Base-by-base conservation (phyloP, 441 rosid genomes). In the Metrosideros polymorpha region DNA sequence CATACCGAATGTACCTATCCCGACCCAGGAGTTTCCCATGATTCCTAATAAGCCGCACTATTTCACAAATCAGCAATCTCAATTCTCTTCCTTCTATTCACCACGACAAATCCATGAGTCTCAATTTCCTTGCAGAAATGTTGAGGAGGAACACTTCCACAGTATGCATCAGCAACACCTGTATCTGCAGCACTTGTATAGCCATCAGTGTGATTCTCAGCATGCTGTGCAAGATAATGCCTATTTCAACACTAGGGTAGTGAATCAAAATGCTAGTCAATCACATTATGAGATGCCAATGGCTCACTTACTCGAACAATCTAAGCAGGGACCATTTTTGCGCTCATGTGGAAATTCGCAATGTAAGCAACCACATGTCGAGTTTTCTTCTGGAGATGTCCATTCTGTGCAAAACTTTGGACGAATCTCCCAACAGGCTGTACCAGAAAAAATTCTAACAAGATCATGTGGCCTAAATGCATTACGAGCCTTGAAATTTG, bases 361-460 rank as follows among this genome's bases (percentile, higher is more conserved):
- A 83, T 86, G 90, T 88, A 93, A 85, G 83, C 92, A 89, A 63
- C 85, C 90, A 5, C 86, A 49, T 82, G 59, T 86, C 25, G 83
- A 63, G 22, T 83, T 86, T 86, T 82, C 89, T 76, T 71, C 91
- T 12, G 61, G 85, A 85, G 90, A 84, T 45, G 85, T 76, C 30
- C 91, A 89, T 85, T 71, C 88, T 52, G 59, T 86, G 77, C 93
- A 92, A 86, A 85, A 82, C 87, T 45, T 90, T 27, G 93, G 91
- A 57, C 92, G 90, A 87, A 85, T 87, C 29, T 93, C 93, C 45
- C 92, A 89, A 53, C 92, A 89, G 86, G 88, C 63, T 84, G 92
- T 90, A 88, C 94, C 98, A 7, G 96, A 95, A 89, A 96, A 94
- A 91, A 93, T 93, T 86, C 87, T 94, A 12, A 93, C 94, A 89